Evolutionary conservation across 257 asterid genomes (phyloP).

Genomic region (Verbena officinalis): DNA sequence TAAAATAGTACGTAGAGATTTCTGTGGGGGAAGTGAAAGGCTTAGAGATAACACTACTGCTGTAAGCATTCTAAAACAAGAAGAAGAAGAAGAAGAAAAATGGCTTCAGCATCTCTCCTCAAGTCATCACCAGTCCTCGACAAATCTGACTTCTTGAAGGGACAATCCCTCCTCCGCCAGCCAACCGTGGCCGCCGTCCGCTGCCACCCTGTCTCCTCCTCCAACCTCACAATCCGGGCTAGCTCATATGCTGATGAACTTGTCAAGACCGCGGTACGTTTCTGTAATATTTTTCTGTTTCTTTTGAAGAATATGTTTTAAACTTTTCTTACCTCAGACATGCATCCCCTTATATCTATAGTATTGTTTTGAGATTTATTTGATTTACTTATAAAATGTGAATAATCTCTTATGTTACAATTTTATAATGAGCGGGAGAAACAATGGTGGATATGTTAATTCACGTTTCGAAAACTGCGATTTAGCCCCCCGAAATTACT

Average conservation of each 20-base stretch:
- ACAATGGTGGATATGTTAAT: too few relatives aligned
- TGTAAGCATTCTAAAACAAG: too few relatives aligned
- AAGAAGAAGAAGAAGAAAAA: slow-evolving; percentile 12
- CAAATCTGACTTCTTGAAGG: slow-evolving; percentile 53
- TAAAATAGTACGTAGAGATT: background rate
- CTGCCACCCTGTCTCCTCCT: slow-evolving; percentile 42
- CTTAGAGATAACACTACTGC: background rate
- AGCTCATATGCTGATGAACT: slow-evolving; percentile 64
- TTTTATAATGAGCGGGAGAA: too few relatives aligned
- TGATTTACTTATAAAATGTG: too few relatives aligned
- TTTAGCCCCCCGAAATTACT: too few relatives aligned
- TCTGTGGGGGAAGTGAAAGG: slow-evolving; percentile 27
- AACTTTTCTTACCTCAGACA: too few relatives aligned
- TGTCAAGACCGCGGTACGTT: slow-evolving; percentile 63
- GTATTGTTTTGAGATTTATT: too few relatives aligned
- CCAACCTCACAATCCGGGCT: slow-evolving; percentile 53
- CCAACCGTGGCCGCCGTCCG: slow-evolving; percentile 40
- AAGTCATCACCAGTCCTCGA: slow-evolving; percentile 57
- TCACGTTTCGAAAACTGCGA: too few relatives aligned
- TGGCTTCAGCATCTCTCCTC: slow-evolving; percentile 62
- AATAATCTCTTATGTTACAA: too few relatives aligned
- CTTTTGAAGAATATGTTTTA: too few relatives aligned
- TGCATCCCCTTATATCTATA: too few relatives aligned
- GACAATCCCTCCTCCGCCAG: slow-evolving; percentile 50
- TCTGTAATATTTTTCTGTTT: too few relatives aligned